phyloP scores from a whole-genome alignment of 2,329 filamentous ascomycete species.

The Aspergillus sp. region DNA sequence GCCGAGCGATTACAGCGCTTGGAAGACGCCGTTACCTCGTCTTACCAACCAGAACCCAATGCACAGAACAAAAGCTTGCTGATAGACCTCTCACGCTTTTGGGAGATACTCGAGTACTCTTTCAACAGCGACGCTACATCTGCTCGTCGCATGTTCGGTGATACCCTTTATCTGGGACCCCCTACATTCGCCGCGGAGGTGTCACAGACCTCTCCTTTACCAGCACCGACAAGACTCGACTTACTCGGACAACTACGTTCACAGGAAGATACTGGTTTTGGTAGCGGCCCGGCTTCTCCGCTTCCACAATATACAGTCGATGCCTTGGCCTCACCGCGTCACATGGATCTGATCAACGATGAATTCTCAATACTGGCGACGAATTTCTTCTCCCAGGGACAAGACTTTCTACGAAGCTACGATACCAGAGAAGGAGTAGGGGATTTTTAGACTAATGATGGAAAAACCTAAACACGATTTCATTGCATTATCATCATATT shows the following conservation, averaged over 20 bases:
- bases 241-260: conserved; percentile 11
- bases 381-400: conserved; percentile 43
- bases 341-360: conserved; percentile 28
- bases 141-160: conserved; percentile 36
- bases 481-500: neutral
- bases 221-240: conserved; percentile 36
- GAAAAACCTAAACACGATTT: neutral
- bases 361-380: conserved; percentile 43
- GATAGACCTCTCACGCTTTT: conserved; percentile 43
- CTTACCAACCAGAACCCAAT: conserved; percentile 33
- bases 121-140: conserved; percentile 35
- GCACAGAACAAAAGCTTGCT: conserved; percentile 32
- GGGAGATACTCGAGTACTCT: conserved; percentile 45
- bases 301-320: conserved; percentile 10
- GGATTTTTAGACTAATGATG: conserved; percentile 17
- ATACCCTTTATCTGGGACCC: conserved; percentile 30
- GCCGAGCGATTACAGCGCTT: conserved; percentile 39
- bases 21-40: conserved; percentile 39
- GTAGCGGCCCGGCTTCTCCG: conserved; percentile 6
- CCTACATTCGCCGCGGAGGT: conserved; percentile 29
- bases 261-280: neutral
- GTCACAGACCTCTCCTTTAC: conserved; percentile 38
- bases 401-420: conserved; percentile 34
- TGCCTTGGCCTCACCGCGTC: conserved; percentile 16
- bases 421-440: conserved; percentile 32